Conservation (phyloP, 139 green algal species). For the Axilococcus clingmanii region DNA sequence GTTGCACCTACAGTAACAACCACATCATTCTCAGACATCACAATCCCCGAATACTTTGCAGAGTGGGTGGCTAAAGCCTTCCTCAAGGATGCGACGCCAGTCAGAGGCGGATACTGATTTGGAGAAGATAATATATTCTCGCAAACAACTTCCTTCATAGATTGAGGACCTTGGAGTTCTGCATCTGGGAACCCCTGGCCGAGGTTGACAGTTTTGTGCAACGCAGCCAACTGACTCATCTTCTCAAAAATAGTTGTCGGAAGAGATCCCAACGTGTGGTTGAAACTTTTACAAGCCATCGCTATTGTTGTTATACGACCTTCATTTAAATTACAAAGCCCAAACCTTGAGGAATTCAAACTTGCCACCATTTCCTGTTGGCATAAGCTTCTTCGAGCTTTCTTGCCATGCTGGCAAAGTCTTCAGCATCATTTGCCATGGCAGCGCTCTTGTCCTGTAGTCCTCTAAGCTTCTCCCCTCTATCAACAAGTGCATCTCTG, state of each 20-base stretch:
- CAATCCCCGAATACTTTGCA: conserved; percentile 25
- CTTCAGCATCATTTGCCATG: conserved; percentile 26
- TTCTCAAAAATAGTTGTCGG: conserved; percentile 47
- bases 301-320: neutral
- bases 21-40: conserved; percentile 44
- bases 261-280: conserved; percentile 13
- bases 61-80: conserved; percentile 61
- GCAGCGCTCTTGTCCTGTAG: conserved; percentile 28
- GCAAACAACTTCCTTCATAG: conserved; percentile 47
- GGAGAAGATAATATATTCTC: neutral
- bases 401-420: conserved; percentile 34
- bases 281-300: conserved; percentile 6
- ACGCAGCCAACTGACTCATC: conserved; percentile 36
- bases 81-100: conserved; percentile 54
- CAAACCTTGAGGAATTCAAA: neutral
- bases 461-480: conserved; percentile 28
- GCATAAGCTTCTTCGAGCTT: conserved; percentile 18
- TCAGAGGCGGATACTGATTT: conserved; percentile 54
- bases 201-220: conserved; percentile 54
- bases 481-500: conserved; percentile 23
- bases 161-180: conserved; percentile 49
- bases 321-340: neutral
- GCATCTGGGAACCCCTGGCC: conserved; percentile 65
- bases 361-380: conserved; percentile 44
- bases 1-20: conserved; percentile 69